phyloP scores from a whole-genome alignment of 805 yeast species.

The Starmerella vaccinii region DNA sequence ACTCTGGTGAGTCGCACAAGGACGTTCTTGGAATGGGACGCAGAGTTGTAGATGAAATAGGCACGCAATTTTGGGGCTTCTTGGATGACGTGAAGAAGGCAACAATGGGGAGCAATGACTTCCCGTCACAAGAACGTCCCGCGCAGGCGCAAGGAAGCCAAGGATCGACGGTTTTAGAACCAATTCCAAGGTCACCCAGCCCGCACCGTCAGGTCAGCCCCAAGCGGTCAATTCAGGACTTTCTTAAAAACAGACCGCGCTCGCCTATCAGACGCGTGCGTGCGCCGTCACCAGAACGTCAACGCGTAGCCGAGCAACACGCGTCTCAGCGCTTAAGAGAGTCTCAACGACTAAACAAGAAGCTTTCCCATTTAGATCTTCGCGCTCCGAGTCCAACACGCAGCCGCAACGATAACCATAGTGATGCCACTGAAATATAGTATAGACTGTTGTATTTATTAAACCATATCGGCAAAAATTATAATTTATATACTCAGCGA shows the following conservation, averaged over 20 bases:
- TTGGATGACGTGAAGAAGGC: constrained; percentile 31
- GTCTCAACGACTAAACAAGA: constrained; percentile 11
- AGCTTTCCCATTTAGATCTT: constrained; percentile 16
- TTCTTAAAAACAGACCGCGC: constrained; percentile 13
- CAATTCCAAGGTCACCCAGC: constrained; percentile 7
- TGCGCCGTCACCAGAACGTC: constrained; percentile 11
- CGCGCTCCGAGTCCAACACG: constrained; percentile 7
- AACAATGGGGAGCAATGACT: constrained; percentile 29
- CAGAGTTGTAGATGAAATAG: constrained; percentile 30
- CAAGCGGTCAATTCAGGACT: constrained; percentile 16
- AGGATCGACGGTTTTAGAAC: not conserved
- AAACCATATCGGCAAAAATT: not conserved
- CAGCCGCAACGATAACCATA: not conserved
- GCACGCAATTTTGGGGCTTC: constrained; percentile 31
- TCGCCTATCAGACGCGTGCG: constrained; percentile 13
- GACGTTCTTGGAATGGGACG: constrained; percentile 29
- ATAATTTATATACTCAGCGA: too few relatives aligned
- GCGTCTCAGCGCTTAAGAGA: constrained; percentile 15
- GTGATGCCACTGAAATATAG: not conserved
- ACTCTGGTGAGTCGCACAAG: constrained; percentile 1
- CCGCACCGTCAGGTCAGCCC: constrained; percentile 15
- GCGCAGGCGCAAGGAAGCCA: not conserved
- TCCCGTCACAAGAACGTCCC: constrained; percentile 1
- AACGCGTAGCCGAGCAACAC: constrained; percentile 5
- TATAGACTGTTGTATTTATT: not conserved